Evolutionary conservation across 139 green algal species (phyloP), one percentile per base, ranked within the genome.

Genomic region (Gonium pectorale): DNA sequence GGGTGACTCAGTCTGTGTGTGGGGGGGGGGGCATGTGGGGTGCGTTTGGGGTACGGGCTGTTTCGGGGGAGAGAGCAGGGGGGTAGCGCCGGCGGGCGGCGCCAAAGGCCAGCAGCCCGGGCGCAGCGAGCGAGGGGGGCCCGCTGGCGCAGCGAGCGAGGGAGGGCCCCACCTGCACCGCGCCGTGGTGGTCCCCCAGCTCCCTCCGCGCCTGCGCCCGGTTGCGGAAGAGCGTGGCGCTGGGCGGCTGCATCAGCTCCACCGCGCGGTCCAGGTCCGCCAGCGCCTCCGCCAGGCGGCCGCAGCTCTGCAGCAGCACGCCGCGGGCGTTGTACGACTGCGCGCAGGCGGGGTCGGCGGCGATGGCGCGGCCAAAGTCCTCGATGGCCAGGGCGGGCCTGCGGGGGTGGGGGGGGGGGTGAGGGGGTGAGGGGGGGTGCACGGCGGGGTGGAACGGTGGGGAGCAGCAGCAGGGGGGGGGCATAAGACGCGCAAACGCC

Each of bases 181-280:
- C 70, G 9, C 70, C 59, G 15, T 66, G 13, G 44, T 67, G 68
- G 70, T 83, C 69, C 2, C 69, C 59, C 54, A 27, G 33, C 77
- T 82, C 78, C 38, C 78, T 52, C 69, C 79, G 21, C 60, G 84
- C 89, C 49, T 92, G 67, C 15, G 88, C 94, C n/a, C 91, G 67
- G 80, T 90, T 92, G n/a, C 90, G 85, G 37, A 78, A 80, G 40
- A 80, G 15, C n/a, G 91, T 88, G 24, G 71, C 83, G 71, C 86
- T 86, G 51, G 81, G 74, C 73, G 91, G 86, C 77, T 51, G 60
- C 75, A 60, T 60, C 3, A 91, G 73, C 29, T 62, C 22, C 21
- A 94, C 83, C 15, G 94, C 94, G 11, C 67, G 41, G 56, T 86
- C 85, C 70, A 93, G 94, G 84, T 95, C 92, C 24, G 60, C 59